A percentile compares a stretch with the other conserved stretches of the same genome.
Evolutionary conservation across 192 early-diverging fungal species (phyloP).

Genomic region (Ramicandelaber brevisporus): DNA sequence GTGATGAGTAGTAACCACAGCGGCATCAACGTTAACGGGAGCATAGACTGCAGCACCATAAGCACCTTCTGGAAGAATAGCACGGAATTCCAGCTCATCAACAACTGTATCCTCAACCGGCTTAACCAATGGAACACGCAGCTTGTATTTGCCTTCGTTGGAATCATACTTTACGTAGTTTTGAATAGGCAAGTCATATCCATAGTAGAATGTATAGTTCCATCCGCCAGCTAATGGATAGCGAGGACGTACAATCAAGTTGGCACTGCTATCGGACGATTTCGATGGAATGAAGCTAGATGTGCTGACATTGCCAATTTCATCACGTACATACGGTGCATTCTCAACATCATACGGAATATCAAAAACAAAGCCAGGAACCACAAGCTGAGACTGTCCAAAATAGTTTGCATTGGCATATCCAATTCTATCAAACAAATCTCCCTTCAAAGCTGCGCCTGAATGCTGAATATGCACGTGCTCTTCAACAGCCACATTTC

Average conservation of each 20-base stretch:
- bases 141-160: slow-evolving; percentile 18
- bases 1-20: slow-evolving; percentile 21
- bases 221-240: slow-evolving; percentile 94
- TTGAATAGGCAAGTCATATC: slow-evolving; percentile 53
- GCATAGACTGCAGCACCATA: slow-evolving; percentile 31
- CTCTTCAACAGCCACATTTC: too few species aligned
- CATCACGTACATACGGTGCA: too few species aligned
- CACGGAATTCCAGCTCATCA: slow-evolving; percentile 30
- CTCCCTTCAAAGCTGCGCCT: too few species aligned
- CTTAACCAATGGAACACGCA: slow-evolving; percentile 46
- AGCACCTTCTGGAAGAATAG: slow-evolving; percentile 84
- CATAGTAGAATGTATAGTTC: slow-evolving; percentile 89
- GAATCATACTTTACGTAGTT: slow-evolving; percentile 29
- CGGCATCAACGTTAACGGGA: slow-evolving; percentile 30
- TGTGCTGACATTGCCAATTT: slow-evolving; percentile 94
- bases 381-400: too few species aligned
- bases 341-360: too few species aligned
- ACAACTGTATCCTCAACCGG: slow-evolving; percentile 32
- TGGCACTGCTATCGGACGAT: too few species aligned
- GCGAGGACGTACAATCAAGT: too few species aligned
- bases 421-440: too few species aligned
- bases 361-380: too few species aligned
- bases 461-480: too few species aligned
- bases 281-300: slow-evolving; percentile 51
- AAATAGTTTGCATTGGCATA: too few species aligned